Evolutionary conservation across 495 filamentous ascomycete species (phyloP).

Genomic region (Aspergillus indologenus): DNA sequence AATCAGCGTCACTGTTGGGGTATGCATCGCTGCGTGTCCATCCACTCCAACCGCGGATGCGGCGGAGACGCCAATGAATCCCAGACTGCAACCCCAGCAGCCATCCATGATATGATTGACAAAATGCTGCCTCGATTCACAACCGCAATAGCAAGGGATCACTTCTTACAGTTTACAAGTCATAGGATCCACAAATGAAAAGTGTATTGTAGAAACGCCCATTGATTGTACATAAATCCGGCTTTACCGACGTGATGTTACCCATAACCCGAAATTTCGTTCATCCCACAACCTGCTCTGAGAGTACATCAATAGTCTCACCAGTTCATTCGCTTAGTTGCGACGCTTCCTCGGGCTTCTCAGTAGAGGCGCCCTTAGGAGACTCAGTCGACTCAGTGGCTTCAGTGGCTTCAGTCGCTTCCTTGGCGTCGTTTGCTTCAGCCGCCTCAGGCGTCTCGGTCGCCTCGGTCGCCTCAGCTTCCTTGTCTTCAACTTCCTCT

Average conservation of each 20-base stretch:
- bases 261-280: slow-evolving; percentile 1
- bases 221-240: slow-evolving; percentile 21
- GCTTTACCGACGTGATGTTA: slow-evolving; percentile 9
- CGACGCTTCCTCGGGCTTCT: slow-evolving; percentile 11
- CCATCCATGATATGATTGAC: too few relatives aligned
- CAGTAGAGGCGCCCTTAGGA: slow-evolving; percentile 15
- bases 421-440: background rate
- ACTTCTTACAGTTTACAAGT: too few relatives aligned
- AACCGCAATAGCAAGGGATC: too few relatives aligned
- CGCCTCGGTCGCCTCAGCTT: background rate
- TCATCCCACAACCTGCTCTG: background rate
- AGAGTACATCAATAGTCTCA: too few relatives aligned
- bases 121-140: too few relatives aligned
- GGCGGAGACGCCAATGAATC: background rate
- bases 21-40: too few relatives aligned
- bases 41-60: background rate
- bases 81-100: too few relatives aligned
- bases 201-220: background rate
- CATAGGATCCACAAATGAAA: background rate
- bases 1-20: slow-evolving; percentile 5
- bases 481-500: slow-evolving; percentile 11
- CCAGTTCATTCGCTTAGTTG: slow-evolving; percentile 16
- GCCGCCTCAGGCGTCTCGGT: background rate
- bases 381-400: slow-evolving; percentile 1
- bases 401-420: background rate